phyloP scores from a whole-genome alignment of 2,329 filamentous ascomycete species.

The Fonsecaea multimorphosa region DNA sequence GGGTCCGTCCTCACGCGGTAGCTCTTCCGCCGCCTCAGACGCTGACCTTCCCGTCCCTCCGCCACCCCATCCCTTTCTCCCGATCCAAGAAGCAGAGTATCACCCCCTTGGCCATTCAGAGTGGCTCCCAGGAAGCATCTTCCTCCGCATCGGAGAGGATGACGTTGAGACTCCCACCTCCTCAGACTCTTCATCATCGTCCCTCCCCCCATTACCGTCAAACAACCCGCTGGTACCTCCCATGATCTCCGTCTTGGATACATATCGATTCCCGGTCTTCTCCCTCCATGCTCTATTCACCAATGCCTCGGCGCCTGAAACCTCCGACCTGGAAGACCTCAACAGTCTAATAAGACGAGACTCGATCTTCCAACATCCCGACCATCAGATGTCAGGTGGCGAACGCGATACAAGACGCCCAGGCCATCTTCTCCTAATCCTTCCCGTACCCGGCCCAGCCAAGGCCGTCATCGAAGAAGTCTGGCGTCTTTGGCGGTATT shows the following conservation, averaged over 20 bases:
- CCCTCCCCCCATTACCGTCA: constrained; percentile 13
- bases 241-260: constrained; percentile 30
- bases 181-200: not conserved
- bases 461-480: constrained; percentile 31
- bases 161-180: constrained; percentile 9
- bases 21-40: not conserved
- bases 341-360: not conserved
- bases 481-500: constrained; percentile 38
- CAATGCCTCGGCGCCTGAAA: not conserved
- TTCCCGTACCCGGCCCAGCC: constrained; percentile 20
- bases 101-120: constrained; percentile 17
- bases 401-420: not conserved
- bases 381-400: not conserved
- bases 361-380: constrained; percentile 2
- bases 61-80: not conserved
- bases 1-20: not conserved
- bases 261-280: constrained; percentile 35
- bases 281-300: constrained; percentile 29
- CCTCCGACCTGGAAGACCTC: constrained; percentile 10
- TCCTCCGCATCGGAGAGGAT: constrained; percentile 23
- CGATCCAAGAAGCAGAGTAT: not conserved
- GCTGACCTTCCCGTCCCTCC: not conserved
- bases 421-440: constrained; percentile 32
- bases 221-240: constrained; percentile 31
- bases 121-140: constrained; percentile 27